Evolutionary conservation across 2,329 filamentous ascomycete species (phyloP).

Genomic region (Xenoacremonium recifei): DNA sequence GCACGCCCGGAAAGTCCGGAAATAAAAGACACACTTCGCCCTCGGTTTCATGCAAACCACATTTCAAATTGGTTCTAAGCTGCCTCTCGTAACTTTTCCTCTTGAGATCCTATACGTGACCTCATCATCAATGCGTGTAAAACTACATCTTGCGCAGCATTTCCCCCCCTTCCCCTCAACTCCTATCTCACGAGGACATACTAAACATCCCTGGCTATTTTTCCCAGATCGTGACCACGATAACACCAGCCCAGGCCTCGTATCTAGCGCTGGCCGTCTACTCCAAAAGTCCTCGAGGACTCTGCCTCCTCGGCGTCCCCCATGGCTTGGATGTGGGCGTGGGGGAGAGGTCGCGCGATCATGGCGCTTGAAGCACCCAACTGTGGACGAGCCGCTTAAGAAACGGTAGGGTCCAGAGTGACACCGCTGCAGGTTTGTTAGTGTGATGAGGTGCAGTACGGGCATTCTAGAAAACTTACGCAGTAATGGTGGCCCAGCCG

Average conservation of each 20-base stretch:
- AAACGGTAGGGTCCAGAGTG: constrained; percentile 50
- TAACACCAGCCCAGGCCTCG: constrained; percentile 21
- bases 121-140: constrained; percentile 23
- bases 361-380: constrained; percentile 17
- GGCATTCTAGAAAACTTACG: constrained; percentile 44
- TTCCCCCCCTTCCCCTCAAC: constrained; percentile 9
- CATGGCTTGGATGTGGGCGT: constrained; percentile 16
- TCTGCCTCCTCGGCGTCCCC: constrained; percentile 20
- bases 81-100: constrained; percentile 19
- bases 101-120: constrained; percentile 15
- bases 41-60: constrained; percentile 1
- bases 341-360: constrained; percentile 21
- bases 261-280: constrained; percentile 26
- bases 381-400: constrained; percentile 29
- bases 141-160: constrained; percentile 20
- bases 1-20: constrained; percentile 81
- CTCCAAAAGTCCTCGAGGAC: constrained; percentile 23
- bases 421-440: constrained; percentile 43
- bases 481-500: constrained; percentile 81
- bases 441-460: not conserved
- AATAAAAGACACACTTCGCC: constrained; percentile 45
- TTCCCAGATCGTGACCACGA: constrained; percentile 17
- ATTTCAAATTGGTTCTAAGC: not conserved
- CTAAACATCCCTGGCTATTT: constrained; percentile 12
- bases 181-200: constrained; percentile 11